Conservation (phyloP, 768 basidiomycete genomes). For the Leccinum variicolor region DNA sequence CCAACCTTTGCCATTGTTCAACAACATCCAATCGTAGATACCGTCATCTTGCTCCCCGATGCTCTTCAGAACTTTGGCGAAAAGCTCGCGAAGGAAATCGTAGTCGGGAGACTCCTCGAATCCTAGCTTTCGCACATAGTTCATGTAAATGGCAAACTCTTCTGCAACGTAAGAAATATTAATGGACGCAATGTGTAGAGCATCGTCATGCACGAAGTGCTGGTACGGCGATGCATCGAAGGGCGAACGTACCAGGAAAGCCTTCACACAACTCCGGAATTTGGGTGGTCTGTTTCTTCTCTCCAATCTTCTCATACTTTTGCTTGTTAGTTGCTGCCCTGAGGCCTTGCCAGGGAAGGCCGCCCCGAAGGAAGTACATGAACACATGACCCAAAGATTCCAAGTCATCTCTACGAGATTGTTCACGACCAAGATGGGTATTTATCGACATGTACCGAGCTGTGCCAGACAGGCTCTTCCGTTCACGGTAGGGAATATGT, state of each 20-base stretch:
- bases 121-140: conserved; percentile 97
- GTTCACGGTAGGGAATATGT: conserved; percentile 98
- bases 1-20: conserved; percentile 95
- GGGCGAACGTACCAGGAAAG: conserved; percentile 68
- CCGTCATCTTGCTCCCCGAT: conserved; percentile 88
- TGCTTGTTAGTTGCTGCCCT: conserved; percentile 99
- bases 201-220: background rate
- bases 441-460: conserved; percentile 99
- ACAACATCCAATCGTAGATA: conserved; percentile 93
- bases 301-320: conserved; percentile 99
- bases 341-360: conserved; percentile 96
- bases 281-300: conserved; percentile 94
- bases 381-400: conserved; percentile 98
- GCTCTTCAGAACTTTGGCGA: conserved; percentile 87
- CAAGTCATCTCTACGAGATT: conserved; percentile 91
- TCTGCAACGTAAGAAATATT: conserved; percentile 37
- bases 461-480: conserved; percentile 94
- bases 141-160: conserved; percentile 98
- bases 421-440: conserved; percentile 94
- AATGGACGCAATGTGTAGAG: conserved; percentile 1
- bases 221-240: background rate
- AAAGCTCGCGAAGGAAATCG: conserved; percentile 94
- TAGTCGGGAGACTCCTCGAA: conserved; percentile 98
- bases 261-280: conserved; percentile 95
- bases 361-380: conserved; percentile 98